Percentiles rank a stretch among this genome's conserved stretches.
Conservation (phyloP, 2,329 filamentous ascomycete genomes). For the Stylonectria norvegica region DNA sequence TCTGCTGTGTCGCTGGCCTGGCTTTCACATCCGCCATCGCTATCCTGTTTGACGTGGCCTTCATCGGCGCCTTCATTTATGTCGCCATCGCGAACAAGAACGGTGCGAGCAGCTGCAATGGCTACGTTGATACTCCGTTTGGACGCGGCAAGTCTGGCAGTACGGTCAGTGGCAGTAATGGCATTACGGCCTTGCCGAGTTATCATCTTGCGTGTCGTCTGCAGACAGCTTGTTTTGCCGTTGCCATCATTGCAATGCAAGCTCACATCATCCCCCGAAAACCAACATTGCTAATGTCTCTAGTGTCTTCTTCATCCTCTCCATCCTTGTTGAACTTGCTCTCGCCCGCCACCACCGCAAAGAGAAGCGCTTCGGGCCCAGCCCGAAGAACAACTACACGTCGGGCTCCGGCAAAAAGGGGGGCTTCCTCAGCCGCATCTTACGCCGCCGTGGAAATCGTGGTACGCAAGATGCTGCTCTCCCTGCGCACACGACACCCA, state of each 20-base stretch:
- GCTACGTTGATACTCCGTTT: slow-evolving; percentile 61
- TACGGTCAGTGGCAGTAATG: slow-evolving; percentile 42
- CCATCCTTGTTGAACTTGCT: slow-evolving; percentile 64
- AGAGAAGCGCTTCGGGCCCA: slow-evolving; percentile 66
- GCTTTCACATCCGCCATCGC: slow-evolving; percentile 69
- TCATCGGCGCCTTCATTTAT: slow-evolving; percentile 75
- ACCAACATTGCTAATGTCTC: background rate
- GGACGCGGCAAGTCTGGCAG: slow-evolving; percentile 58
- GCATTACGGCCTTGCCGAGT: slow-evolving; percentile 47
- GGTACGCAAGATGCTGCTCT: slow-evolving; percentile 28
- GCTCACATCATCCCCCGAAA: slow-evolving; percentile 13
- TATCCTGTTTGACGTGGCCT: slow-evolving; percentile 73
- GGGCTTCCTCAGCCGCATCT: slow-evolving; percentile 35
- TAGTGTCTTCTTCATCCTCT: slow-evolving; percentile 72
- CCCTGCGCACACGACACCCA: slow-evolving; percentile 39
- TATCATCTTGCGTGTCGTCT: slow-evolving; percentile 62
- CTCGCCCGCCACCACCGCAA: slow-evolving; percentile 69
- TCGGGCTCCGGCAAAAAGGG: slow-evolving; percentile 40
- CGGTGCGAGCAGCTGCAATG: slow-evolving; percentile 63
- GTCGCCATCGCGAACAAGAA: slow-evolving; percentile 71
- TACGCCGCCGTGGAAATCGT: slow-evolving; percentile 25
- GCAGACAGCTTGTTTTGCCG: slow-evolving; percentile 72
- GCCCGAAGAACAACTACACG: slow-evolving; percentile 55
- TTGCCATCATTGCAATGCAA: slow-evolving; percentile 74
- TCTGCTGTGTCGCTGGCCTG: slow-evolving; percentile 76